Evolutionary conservation across 2,329 filamentous ascomycete species (phyloP), one percentile per base, ranked within the genome.

Genomic region (Colletotrichum graminicola): DNA sequence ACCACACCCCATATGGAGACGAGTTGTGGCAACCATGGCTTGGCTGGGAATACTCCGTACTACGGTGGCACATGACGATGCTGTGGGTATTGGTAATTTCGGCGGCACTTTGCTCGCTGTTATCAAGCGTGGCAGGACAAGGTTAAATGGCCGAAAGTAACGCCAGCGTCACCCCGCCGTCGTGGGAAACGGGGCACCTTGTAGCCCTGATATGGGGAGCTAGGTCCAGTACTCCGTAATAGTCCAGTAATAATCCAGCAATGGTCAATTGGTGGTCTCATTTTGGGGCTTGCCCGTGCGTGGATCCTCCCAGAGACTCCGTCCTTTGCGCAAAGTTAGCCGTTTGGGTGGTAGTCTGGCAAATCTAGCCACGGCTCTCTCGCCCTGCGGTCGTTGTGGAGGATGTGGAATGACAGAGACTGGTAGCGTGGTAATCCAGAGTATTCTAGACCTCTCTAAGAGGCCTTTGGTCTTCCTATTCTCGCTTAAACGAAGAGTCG

Each of bases 81-180:
- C 43, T 57, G 52, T 71, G 68, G 68, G 68, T 66, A 43, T 54
- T 51, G 45, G 65, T 55, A 68, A 68, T 71, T 64, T 68, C 59
- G 10, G 45, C 68, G 68, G 65, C 26, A 43, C 65, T 68, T 71
- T 71, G 68, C 59, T 71, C 68, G 68, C 65, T 71, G 64, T 68
- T 68, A 71, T 45, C 59, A n/a, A 21, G 29, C 59, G 51, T 54
- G 67, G 67, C 43, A 39, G 36, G 34, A 56, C 68, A 67, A 51
- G 68, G 64, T 62, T 71, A 51, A 62, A 63, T 47, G 57, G 65
- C 68, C 68, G 64, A 68, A 54, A 71, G 52, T 67, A 51, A 54
- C 57, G 59, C 68, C 68, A 71, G 56, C 23, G 26, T 39, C 39
- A 59, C 59, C 68, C 57, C 68, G 57, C 65, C 34, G 12, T 26